These are phyloP conservation scores for Ilyonectria destructans DNA, from an alignment of 2,329 filamentous ascomycete species.

Conservation along the genomic window DNA sequence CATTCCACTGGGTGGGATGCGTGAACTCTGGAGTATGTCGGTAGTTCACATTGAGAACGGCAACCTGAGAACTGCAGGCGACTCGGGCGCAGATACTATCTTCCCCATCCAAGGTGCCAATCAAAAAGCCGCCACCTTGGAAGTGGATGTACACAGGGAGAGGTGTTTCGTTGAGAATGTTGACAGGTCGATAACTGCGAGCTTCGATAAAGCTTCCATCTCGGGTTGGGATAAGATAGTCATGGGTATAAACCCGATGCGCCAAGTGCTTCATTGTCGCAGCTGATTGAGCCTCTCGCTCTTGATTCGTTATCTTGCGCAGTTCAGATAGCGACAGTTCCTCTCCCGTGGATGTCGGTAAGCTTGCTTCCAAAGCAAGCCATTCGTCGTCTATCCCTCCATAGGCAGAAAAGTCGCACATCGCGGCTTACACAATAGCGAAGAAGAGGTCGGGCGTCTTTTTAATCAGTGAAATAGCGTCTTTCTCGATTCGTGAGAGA, in stretches of 20 bases:
- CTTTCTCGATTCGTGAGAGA: neutral
- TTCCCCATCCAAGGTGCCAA: conserved; percentile 69
- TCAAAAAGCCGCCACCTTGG: conserved; percentile 72
- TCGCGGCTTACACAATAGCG: conserved; percentile 2
- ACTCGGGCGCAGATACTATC: conserved; percentile 67
- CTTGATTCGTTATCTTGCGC: conserved; percentile 33
- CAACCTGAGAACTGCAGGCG: conserved; percentile 58
- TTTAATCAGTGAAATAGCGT: neutral
- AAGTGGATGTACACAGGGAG: conserved; percentile 68
- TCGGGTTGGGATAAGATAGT: conserved; percentile 48
- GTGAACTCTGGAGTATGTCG: conserved; percentile 70
- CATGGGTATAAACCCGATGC: conserved; percentile 52
- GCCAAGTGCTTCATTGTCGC: conserved; percentile 29
- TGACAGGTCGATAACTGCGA: conserved; percentile 42
- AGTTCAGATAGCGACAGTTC: conserved; percentile 34
- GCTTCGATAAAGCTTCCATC: conserved; percentile 40
- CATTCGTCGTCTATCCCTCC: conserved; percentile 61
- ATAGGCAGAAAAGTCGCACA: conserved; percentile 56
- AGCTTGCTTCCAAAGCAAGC: conserved; percentile 55
- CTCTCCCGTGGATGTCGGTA: conserved; percentile 25
- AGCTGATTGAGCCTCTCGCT: conserved; percentile 30
- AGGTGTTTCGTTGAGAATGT: conserved; percentile 47
- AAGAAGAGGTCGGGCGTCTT: neutral
- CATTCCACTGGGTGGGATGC: conserved; percentile 69
- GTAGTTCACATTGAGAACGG: conserved; percentile 72